Percentiles rank a stretch among this genome's conserved stretches.
phyloP scores from a whole-genome alignment of 2,329 filamentous ascomycete species.

The Dactylellina parvicollis region DNA sequence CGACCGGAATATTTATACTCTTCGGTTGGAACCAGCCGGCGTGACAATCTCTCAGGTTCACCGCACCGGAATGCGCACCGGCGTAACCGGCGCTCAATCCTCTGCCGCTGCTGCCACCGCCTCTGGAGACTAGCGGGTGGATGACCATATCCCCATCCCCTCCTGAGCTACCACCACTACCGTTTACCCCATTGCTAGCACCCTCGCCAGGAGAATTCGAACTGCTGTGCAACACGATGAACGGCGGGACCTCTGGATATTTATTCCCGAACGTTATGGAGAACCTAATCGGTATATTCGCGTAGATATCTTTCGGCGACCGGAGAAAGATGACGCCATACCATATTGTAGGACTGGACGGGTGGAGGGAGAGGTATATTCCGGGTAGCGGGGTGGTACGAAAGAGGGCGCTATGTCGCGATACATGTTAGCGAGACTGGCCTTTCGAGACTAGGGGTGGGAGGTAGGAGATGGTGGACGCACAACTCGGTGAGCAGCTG shows the following conservation, averaged over 20 bases:
- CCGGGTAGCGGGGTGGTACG: slow-evolving; percentile 37
- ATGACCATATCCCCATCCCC: not conserved
- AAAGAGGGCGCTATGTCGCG: slow-evolving; percentile 19
- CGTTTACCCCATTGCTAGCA: not conserved
- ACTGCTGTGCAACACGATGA: slow-evolving; percentile 25
- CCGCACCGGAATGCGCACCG: slow-evolving; percentile 28
- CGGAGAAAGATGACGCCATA: slow-evolving; percentile 40
- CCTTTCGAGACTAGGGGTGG: not conserved
- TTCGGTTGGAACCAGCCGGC: slow-evolving; percentile 38
- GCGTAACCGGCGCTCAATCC: slow-evolving; percentile 33
- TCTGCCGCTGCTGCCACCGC: not conserved
- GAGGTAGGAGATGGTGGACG: not conserved
- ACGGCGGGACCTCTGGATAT: slow-evolving; percentile 36
- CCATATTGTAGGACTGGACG: slow-evolving; percentile 29
- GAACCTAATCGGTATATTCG: slow-evolving; percentile 31
- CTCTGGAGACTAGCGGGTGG: slow-evolving; percentile 14
- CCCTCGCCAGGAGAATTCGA: not conserved
- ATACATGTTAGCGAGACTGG: not conserved
- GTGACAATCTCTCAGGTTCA: slow-evolving; percentile 32
- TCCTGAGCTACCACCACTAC: not conserved
- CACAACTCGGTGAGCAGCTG: slow-evolving; percentile 50
- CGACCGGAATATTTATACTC: not conserved
- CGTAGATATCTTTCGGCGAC: slow-evolving; percentile 12
- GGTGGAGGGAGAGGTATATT: slow-evolving; percentile 43
- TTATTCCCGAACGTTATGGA: slow-evolving; percentile 37